These are phyloP conservation scores for Leccinellum albellum DNA, from an alignment of 768 basidiomycete species.

Conservation along the genomic window DNA sequence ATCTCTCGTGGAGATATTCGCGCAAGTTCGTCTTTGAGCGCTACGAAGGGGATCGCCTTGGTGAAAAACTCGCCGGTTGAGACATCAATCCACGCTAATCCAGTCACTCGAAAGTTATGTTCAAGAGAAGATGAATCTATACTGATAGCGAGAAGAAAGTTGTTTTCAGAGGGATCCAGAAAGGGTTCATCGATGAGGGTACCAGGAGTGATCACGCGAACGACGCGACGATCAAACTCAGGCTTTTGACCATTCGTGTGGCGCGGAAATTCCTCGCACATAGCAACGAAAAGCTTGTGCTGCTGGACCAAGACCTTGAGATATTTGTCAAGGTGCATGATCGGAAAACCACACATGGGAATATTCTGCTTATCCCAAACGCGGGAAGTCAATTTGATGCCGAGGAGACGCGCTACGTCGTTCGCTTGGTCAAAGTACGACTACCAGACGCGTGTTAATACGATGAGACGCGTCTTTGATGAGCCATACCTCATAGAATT, in stretches of 20 bases:
- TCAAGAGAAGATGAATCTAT: constrained; percentile 10
- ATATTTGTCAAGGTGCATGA: constrained; percentile 79
- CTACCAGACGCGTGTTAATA: constrained; percentile 37
- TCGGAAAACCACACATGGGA: constrained; percentile 89
- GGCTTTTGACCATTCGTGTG: constrained; percentile 47
- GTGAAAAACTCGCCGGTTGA: constrained; percentile 94
- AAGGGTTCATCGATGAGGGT: constrained; percentile 92
- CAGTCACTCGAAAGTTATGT: constrained; percentile 32
- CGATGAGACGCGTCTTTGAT: not conserved
- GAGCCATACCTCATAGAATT: constrained; percentile 83
- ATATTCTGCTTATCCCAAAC: constrained; percentile 68
- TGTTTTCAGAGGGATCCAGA: constrained; percentile 80
- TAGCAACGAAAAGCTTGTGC: constrained; percentile 80
- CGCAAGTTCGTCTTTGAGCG: constrained; percentile 75
- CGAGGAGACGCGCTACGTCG: constrained; percentile 70
- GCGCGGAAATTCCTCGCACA: constrained; percentile 87
- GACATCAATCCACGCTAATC: constrained; percentile 91
- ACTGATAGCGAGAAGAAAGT: constrained; percentile 76
- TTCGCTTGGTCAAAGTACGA: constrained; percentile 92
- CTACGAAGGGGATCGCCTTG: constrained; percentile 49
- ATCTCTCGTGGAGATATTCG: constrained; percentile 82
- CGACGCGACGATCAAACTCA: constrained; percentile 75
- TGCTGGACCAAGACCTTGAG: constrained; percentile 83
- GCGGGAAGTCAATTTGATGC: constrained; percentile 78
- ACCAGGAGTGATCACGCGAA: constrained; percentile 87